Percentiles rank a stretch among this genome's conserved stretches.
phyloP scores from a whole-genome alignment of 1,139 yeast genomes.

The Yamadazyma dendronema region DNA sequence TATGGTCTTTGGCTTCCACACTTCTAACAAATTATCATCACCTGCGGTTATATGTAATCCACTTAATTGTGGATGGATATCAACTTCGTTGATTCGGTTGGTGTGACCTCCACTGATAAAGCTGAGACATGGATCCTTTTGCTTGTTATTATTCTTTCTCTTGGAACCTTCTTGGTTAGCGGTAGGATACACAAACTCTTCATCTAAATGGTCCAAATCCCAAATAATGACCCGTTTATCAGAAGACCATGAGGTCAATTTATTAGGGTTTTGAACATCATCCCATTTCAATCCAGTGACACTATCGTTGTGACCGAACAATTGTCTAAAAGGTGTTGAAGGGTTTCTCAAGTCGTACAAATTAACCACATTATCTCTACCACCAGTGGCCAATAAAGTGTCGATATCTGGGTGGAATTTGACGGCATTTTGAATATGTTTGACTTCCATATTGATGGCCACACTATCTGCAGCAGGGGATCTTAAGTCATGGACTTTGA shows the following conservation, averaged over 20 bases:
- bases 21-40: slow-evolving; percentile 52
- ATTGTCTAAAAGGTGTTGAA: slow-evolving; percentile 43
- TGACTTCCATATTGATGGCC: slow-evolving; percentile 42
- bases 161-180: slow-evolving; percentile 20
- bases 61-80: slow-evolving; percentile 46
- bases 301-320: slow-evolving; percentile 50
- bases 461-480: slow-evolving; percentile 34
- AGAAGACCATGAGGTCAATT: slow-evolving; percentile 46
- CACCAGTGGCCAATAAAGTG: slow-evolving; percentile 51
- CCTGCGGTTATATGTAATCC: slow-evolving; percentile 48
- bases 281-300: slow-evolving; percentile 43
- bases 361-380: slow-evolving; percentile 50
- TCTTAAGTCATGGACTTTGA: slow-evolving; percentile 69
- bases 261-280: slow-evolving; percentile 28
- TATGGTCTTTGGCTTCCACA: slow-evolving; percentile 52
- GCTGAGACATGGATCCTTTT: slow-evolving; percentile 57
- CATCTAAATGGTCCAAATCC: slow-evolving; percentile 48
- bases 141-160: slow-evolving; percentile 23
- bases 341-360: slow-evolving; percentile 53
- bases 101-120: slow-evolving; percentile 64
- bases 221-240: slow-evolving; percentile 51
- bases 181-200: slow-evolving; percentile 41
- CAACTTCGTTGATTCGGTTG: slow-evolving; percentile 49
- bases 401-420: slow-evolving; percentile 47
- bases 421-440: slow-evolving; percentile 48